Conservation (phyloP, 208 protist genomes). For the Balamuthia mandrillaris region DNA sequence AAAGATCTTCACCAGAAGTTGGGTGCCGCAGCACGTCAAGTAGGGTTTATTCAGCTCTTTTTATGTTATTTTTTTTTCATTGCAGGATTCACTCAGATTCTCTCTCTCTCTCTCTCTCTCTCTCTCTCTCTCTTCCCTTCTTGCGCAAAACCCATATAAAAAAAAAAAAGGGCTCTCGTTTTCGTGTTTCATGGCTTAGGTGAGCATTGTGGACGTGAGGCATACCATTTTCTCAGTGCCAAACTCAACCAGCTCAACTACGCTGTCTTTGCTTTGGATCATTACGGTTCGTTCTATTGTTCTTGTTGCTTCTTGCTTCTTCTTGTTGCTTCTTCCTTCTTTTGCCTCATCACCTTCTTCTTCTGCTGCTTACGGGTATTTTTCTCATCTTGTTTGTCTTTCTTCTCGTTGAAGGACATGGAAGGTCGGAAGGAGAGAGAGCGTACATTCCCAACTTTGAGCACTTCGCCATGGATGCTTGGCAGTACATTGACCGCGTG, state of each 20-base stretch:
- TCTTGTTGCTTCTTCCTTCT: neutral
- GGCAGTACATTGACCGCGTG: constrained; percentile 20
- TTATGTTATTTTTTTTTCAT: neutral
- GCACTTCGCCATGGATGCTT: neutral
- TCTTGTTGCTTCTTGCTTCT: neutral
- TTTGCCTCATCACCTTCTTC: neutral
- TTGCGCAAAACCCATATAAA: no score
- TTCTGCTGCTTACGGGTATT: neutral
- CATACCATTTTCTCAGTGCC: neutral
- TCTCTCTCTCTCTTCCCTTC: no score
- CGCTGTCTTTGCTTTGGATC: constrained; percentile 23
- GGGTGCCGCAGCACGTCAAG: neutral
- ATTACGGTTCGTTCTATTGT: neutral
- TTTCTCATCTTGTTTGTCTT: neutral
- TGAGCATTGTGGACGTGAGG: constrained; percentile 10
- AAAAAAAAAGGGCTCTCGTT: neutral
- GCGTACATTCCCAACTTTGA: neutral
- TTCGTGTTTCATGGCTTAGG: constrained; percentile 18
- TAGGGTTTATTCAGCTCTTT: neutral
- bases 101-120: neutral
- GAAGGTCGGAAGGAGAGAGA: constrained; percentile 1
- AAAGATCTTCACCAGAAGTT: neutral
- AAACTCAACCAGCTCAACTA: neutral
- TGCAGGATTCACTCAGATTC: neutral
- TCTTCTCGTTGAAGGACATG: neutral